Percentiles rank a stretch among this genome's conserved stretches.
phyloP scores from a whole-genome alignment of 345 rosid genomes.

The Rhizophora mangle region DNA sequence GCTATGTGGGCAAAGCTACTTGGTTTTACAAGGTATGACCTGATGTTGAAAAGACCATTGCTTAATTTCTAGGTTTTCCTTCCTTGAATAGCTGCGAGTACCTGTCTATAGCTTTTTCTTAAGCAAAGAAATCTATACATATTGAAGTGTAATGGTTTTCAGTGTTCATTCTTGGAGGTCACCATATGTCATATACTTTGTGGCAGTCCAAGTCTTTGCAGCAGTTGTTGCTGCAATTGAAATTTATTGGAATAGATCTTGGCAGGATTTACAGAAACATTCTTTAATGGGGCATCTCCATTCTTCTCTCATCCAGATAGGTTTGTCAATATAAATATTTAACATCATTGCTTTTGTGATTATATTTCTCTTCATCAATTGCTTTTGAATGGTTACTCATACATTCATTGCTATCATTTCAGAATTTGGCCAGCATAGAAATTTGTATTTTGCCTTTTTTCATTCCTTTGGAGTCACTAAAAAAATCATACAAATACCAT shows the following conservation, averaged over 20 bases:
- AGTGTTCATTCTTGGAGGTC: constrained; percentile 36
- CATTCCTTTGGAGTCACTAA: too few species aligned
- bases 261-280: constrained; percentile 18
- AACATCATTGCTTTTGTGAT: not conserved
- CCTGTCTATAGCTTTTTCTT: not conserved
- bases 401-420: too few species aligned
- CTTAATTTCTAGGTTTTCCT: not conserved
- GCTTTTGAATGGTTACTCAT: too few species aligned
- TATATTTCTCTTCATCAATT: too few species aligned
- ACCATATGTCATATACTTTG: constrained; percentile 32
- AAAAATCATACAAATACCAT: too few species aligned
- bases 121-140: not conserved
- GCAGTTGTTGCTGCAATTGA: constrained; percentile 32
- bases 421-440: too few species aligned
- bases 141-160: constrained; percentile 17
- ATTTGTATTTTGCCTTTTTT: too few species aligned
- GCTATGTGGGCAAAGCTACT: constrained; percentile 44
- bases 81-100: not conserved
- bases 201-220: constrained; percentile 31
- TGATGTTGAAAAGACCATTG: constrained; percentile 7
- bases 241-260: constrained; percentile 25
- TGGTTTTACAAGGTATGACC: constrained; percentile 42
- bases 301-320: constrained; percentile 37
- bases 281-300: constrained; percentile 21
- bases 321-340: constrained; percentile 20